phyloP scores from a whole-genome alignment of 148 eudicot species.

The Mesembryanthemum crystallinum region DNA sequence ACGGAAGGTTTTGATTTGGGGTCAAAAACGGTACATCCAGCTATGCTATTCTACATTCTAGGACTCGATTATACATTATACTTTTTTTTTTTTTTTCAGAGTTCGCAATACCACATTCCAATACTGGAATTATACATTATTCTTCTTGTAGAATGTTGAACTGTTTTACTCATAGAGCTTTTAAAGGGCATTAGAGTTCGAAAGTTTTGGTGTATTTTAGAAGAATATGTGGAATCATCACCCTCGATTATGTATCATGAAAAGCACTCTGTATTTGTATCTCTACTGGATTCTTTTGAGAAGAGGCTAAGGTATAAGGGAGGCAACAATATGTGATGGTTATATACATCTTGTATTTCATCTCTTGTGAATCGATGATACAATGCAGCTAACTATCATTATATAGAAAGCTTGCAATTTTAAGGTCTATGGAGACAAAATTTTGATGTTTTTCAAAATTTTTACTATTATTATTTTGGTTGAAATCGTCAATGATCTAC shows the following conservation, averaged over 20 bases:
- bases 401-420: no score
- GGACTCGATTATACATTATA: not conserved
- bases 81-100: not conserved
- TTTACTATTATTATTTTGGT: no score
- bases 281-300: not conserved
- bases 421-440: no score
- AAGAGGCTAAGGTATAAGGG: not conserved
- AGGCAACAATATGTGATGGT: not conserved
- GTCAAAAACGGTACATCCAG: not conserved
- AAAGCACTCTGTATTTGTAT: not conserved
- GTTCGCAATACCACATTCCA: not conserved
- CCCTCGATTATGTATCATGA: not conserved
- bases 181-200: not conserved
- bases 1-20: conserved; percentile 34
- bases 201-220: conserved; percentile 4
- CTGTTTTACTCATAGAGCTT: not conserved
- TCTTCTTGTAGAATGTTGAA: no score
- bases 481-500: no score
- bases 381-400: no score
- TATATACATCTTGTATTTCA: no score
- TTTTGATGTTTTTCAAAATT: no score
- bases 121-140: not conserved
- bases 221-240: not conserved
- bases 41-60: not conserved
- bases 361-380: no score